Evolutionary conservation across 2,329 filamentous ascomycete species (phyloP).

Genomic region (Trichothecium sympodiale): DNA sequence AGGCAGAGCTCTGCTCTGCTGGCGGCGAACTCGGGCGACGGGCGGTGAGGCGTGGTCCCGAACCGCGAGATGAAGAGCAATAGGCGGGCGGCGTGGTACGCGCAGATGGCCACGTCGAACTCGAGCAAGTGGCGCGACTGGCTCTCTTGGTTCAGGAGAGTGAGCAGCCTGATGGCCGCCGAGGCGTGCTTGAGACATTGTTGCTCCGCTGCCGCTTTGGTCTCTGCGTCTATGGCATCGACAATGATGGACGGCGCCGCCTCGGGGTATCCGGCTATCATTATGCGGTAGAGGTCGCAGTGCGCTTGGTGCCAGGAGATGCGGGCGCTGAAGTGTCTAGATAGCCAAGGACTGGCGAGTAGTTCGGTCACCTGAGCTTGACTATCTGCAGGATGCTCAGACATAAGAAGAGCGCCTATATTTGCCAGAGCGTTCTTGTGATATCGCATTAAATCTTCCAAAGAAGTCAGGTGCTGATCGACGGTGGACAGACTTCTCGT

Average conservation of each 20-base stretch:
- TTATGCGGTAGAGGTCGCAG: slow-evolving; percentile 31
- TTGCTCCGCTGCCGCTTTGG: slow-evolving; percentile 18
- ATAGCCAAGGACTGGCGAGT: too few species aligned
- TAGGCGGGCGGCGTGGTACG: slow-evolving; percentile 28
- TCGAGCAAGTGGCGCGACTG: slow-evolving; percentile 23
- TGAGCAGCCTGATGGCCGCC: slow-evolving; percentile 21
- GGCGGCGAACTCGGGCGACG: slow-evolving; percentile 11
- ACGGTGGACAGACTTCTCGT: slow-evolving; percentile 9
- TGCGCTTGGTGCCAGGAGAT: slow-evolving; percentile 28
- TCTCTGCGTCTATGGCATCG: slow-evolving; percentile 13
- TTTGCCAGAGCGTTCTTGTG: slow-evolving; percentile 3
- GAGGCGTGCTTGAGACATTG: slow-evolving; percentile 26
- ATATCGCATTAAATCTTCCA: slow-evolving; percentile 1
- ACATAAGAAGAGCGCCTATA: slow-evolving; percentile 8
- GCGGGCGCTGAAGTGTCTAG: slow-evolving; percentile 5
- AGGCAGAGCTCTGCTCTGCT: slow-evolving; percentile 16
- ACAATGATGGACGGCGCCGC: slow-evolving; percentile 22
- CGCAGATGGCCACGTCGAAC: slow-evolving; percentile 30
- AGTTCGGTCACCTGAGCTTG: too few species aligned
- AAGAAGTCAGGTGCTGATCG: slow-evolving; percentile 4
- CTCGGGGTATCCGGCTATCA: slow-evolving; percentile 28
- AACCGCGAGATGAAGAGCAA: slow-evolving; percentile 18
- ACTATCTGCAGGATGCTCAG: too few species aligned
- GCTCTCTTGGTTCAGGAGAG: slow-evolving; percentile 21
- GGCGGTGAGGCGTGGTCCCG: slow-evolving; percentile 8